These are phyloP conservation scores for Plasmodium vinckei DNA, from an alignment of 169 alveolate genomes.

Conservation along the genomic window DNA sequence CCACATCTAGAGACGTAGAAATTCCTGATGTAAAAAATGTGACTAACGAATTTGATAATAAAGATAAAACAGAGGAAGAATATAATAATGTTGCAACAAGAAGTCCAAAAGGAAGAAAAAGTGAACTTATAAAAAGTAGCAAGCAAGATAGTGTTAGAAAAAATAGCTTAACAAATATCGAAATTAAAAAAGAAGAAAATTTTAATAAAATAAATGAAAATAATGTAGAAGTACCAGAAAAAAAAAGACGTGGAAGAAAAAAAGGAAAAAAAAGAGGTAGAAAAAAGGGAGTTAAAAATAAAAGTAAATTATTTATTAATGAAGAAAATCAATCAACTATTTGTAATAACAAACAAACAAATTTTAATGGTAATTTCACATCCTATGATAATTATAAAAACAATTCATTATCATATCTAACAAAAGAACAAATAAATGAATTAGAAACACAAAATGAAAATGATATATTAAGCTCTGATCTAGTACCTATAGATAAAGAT, in stretches of 20 bases:
- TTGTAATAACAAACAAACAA: neutral
- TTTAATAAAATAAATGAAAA: neutral
- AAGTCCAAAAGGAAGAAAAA: neutral
- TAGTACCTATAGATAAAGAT: conserved; percentile 67
- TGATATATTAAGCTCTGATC: conserved; percentile 18
- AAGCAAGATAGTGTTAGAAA: neutral
- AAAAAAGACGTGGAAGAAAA: conserved; percentile 41
- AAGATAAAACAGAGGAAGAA: neutral
- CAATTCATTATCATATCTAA: no score
- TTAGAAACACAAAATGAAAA: conserved; percentile 14
- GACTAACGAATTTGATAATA: neutral
- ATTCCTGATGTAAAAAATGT: no score
- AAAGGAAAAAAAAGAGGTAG: conserved; percentile 57
- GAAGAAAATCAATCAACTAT: neutral
- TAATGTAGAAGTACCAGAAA: neutral
- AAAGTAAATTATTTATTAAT: conserved; percentile 6
- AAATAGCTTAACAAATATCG: neutral
- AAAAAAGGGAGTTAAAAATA: conserved; percentile 53
- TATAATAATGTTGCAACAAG: neutral
- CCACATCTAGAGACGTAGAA: no score
- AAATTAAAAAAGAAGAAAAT: neutral
- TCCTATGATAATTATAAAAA: neutral
- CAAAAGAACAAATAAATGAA: neutral
- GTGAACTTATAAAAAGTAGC: neutral
- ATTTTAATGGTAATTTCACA: neutral